Evolutionary conservation across 352 stramenopile species (phyloP).

Genomic region (Thalassiosira mediterranea): DNA sequence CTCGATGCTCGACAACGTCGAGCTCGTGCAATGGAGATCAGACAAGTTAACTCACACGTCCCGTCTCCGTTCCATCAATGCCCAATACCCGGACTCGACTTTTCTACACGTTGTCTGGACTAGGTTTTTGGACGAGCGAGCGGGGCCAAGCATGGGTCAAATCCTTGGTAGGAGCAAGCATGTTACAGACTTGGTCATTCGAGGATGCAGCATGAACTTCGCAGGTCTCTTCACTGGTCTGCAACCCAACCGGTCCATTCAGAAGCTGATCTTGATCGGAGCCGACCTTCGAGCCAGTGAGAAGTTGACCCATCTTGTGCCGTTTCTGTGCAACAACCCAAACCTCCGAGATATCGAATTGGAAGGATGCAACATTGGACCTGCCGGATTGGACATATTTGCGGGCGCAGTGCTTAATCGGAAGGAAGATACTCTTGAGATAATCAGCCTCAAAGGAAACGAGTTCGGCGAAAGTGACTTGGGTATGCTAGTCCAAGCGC

Average conservation of each 20-base stretch:
- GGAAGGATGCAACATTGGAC: conserved; percentile 1
- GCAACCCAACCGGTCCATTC: conserved; percentile 14
- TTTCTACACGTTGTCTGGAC: too few relatives aligned
- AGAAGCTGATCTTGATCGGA: conserved; percentile 2
- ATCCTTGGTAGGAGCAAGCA: too few relatives aligned
- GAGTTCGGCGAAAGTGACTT: conserved; percentile 22
- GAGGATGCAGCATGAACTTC: too few relatives aligned
- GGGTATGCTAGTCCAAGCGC: conserved; percentile 16
- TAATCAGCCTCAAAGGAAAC: conserved; percentile 10
- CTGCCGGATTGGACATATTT: conserved; percentile 9
- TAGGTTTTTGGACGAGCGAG: too few relatives aligned
- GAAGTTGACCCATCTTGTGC: conserved; percentile 5
- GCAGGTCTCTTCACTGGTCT: too few relatives aligned
- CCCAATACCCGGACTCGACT: too few relatives aligned
- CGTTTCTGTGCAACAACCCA: conserved; percentile 30
- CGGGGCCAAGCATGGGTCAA: too few relatives aligned
- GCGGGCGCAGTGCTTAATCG: conserved; percentile 19
- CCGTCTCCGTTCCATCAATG: too few relatives aligned
- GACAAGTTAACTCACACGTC: too few relatives aligned
- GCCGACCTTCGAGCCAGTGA: conserved; percentile 5
- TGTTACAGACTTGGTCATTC: too few relatives aligned
- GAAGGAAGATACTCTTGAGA: conserved; percentile 22
- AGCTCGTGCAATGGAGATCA: too few relatives aligned
- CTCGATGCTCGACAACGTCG: too few relatives aligned
- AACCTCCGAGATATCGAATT: conserved; percentile 22